Conservation (phyloP, 345 rosid species). For the Rhizophora mangle region DNA sequence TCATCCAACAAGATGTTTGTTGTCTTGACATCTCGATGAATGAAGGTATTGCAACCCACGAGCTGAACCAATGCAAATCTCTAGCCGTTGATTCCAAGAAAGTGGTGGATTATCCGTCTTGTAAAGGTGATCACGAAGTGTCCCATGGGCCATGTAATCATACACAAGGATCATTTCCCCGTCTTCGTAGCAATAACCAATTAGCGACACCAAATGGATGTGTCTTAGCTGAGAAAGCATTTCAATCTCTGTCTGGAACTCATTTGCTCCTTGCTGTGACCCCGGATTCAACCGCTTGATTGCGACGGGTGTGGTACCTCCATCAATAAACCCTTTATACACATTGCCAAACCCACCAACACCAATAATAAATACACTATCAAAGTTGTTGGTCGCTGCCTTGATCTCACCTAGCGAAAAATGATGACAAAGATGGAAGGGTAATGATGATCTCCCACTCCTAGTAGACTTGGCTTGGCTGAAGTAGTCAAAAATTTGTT, state of each 20-base stretch:
- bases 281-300: conserved; percentile 33
- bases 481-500: conserved; percentile 13
- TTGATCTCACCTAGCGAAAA: conserved; percentile 33
- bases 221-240: too few species aligned
- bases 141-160: conserved; percentile 32
- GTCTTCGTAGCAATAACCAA: too few species aligned
- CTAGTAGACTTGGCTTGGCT: neutral
- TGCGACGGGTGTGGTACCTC: conserved; percentile 22
- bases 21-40: too few species aligned
- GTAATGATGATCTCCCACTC: conserved; percentile 16
- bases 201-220: too few species aligned
- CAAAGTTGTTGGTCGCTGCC: conserved; percentile 31
- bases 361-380: conserved; percentile 23
- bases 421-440: conserved; percentile 23
- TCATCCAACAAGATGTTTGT: conserved; percentile 32
- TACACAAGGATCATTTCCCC: too few species aligned
- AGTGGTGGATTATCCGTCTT: conserved; percentile 16
- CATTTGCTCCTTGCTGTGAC: conserved; percentile 36
- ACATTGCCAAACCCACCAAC: conserved; percentile 40
- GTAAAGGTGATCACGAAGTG: conserved; percentile 25
- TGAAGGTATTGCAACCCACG: conserved; percentile 20
- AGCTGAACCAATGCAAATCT: conserved; percentile 39
- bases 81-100: conserved; percentile 31
- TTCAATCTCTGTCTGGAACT: too few species aligned
- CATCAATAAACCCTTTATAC: conserved; percentile 21